Evolutionary conservation across 192 early-diverging fungal species (phyloP), one percentile per base, ranked within the genome.

Genomic region (Allomyces arbusculus): DNA sequence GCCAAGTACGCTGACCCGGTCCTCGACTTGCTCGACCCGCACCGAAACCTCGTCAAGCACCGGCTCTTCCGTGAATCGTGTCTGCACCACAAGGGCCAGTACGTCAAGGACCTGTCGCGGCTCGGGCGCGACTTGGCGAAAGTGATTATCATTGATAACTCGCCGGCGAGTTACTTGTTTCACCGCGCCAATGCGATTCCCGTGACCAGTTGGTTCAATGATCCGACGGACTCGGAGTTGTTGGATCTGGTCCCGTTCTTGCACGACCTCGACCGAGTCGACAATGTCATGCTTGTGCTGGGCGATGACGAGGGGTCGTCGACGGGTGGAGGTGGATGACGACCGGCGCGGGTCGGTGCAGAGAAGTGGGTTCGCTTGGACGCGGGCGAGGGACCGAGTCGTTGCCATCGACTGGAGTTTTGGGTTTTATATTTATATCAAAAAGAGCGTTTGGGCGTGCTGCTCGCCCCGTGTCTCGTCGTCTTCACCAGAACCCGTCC

Each of bases 1-100:
- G 80, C 91, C 62, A 97, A 95, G 89, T 98, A 98, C 71, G 95
- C 95, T 23, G 94, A 98, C 74, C 92, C 94, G n/a, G 92, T 96
- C 12, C 75, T 98, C 28, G 94, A 98, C 69, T 84, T 87, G 71
- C 76, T 98, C 55, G 95, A 98, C 78, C 78, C 79, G 64, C 79
- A 82, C 66, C 74, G 81, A 16, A 74, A 79, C 62, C 90, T 91
- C 10, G 86, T 98, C 12, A 88, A 86, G 66, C 94, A 96, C 74
- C 81, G 95, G 62, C 75, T 98, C 50, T 98, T 95, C 82, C 85
- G 95, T 68, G 95, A 98, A 69, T 86, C 90, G 23, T 98, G 95
- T 75, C 83, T 86, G 50, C 83, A 93, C 70, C 87, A 94, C 79
- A 91, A 88, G 65, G 95, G 95, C 45, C 92, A 90, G 74, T 96